A percentile compares a stretch with the other conserved stretches of the same genome.
phyloP scores from a whole-genome alignment of 139 green algal species.

The Edaphochlamys debaryana region DNA sequence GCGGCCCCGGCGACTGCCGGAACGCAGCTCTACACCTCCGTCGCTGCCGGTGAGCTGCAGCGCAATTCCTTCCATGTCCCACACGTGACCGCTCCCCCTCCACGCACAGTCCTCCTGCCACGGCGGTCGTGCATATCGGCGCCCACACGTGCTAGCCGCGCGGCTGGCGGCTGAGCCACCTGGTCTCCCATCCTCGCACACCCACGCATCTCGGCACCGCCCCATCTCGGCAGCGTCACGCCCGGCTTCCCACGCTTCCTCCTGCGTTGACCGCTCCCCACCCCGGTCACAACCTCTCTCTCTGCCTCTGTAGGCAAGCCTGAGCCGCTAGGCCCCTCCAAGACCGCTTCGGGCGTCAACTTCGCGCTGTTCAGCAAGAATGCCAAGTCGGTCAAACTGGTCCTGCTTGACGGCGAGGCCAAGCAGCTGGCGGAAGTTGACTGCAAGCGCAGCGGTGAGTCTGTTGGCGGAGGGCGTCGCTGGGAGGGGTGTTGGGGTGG shows the following conservation, averaged over 20 bases:
- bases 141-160: no score
- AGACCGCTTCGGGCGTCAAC: constrained; percentile 69
- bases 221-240: no score
- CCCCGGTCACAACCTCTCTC: no score
- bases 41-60: neutral
- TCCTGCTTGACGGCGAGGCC: constrained; percentile 65
- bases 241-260: no score
- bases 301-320: constrained; percentile 45
- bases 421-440: constrained; percentile 56
- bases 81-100: no score
- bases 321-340: constrained; percentile 81
- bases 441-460: constrained; percentile 48
- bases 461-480: neutral
- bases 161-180: no score
- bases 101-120: no score
- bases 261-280: no score
- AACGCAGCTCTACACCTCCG: neutral
- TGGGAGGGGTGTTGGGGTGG: neutral
- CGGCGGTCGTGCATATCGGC: no score
- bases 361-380: constrained; percentile 82
- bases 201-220: no score
- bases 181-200: no score
- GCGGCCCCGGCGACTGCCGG: neutral
- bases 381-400: constrained; percentile 74
- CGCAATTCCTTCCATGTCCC: no score